Evolutionary conservation across 345 rosid genomes (phyloP).

Genomic region (Gossypium sturtianum): DNA sequence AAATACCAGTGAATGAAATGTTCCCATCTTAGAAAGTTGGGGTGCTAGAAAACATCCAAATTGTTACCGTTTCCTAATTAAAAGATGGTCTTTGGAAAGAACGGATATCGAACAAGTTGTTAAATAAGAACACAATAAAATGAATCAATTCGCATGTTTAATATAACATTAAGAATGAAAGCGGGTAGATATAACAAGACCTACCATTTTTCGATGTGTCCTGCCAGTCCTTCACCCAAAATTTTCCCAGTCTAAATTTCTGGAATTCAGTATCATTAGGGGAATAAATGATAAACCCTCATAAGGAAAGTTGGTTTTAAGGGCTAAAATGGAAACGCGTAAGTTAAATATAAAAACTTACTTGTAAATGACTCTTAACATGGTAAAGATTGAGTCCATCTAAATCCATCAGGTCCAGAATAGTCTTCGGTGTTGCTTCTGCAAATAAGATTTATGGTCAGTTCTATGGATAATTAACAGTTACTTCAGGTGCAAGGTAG

Average conservation of each 20-base stretch:
- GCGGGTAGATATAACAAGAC: not conserved
- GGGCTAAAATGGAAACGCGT: not conserved
- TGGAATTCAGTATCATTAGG: conserved; percentile 13
- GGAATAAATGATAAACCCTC: not conserved
- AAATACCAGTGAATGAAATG: not conserved
- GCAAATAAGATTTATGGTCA: conserved; percentile 13
- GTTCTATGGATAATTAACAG: not conserved
- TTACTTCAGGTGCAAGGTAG: conserved; percentile 6
- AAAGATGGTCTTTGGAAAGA: not conserved
- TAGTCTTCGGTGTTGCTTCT: conserved; percentile 28
- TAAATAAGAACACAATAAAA: not conserved
- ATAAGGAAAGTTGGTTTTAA: not conserved
- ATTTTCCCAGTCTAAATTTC: conserved; percentile 25
- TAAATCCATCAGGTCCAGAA: conserved; percentile 14
- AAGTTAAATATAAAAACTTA: conserved; percentile 5
- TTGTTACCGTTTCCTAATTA: not conserved
- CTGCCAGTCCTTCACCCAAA: not conserved
- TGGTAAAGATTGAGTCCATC: conserved; percentile 20
- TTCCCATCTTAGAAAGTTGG: not conserved
- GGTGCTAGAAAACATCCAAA: not conserved
- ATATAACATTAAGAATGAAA: not conserved
- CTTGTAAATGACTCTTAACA: conserved; percentile 36
- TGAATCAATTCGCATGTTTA: not conserved
- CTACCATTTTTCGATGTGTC: conserved; percentile 3
- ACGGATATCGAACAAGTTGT: not conserved